Base-by-base conservation (phyloP, 2,329 filamentous ascomycete genomes). In the Fusarium sp. region DNA sequence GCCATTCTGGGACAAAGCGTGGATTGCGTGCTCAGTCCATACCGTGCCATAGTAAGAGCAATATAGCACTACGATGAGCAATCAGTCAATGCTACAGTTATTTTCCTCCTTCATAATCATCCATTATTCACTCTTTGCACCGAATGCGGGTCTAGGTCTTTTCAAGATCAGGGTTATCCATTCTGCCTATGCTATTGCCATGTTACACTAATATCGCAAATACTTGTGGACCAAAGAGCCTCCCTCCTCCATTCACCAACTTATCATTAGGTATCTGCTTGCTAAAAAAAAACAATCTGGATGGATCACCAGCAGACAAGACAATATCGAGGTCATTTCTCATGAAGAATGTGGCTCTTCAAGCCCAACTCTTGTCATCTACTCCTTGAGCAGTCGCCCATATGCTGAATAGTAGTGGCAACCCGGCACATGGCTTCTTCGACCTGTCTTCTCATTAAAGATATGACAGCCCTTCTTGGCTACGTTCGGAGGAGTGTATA, bases 401-500 rank as follows among this genome's bases (percentile, higher is more conserved):
- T 85, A 89, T 51, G 79, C 84, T 46, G 92, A 94, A 79, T 88
- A 93, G 81, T 92, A 92, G 62, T 88, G 86, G 75, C 88, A 90
- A 74, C 92, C 91, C 61, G 85, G 84, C 46, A 94, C 85, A 77
- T 93, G 91, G 71, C 85, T 91, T 60, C 86, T 88, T 78, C 89
- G 89, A 54, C 94, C 92, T 5, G 93, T 97, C 72, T 84, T 84
- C 68, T 90, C 87, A 74, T 95, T 88, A 78, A 95, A 97, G 75
- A 95, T 88, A 74, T 92, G 87, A 79, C 93, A 97, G 26, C 94
- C 94, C 63, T 88, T 87, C 62, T 87, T 91, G 37, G 93, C 93
- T 37, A 95, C 94, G 74, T 97, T 97, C 4, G 94, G 94, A 36
- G 94, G 94, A 15, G 92, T 95, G 77, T 96, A 96, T 63, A 97